Evolutionary conservation across 2,329 filamentous ascomycete species (phyloP).

Genomic region (Trichoderma citrinoviride): DNA sequence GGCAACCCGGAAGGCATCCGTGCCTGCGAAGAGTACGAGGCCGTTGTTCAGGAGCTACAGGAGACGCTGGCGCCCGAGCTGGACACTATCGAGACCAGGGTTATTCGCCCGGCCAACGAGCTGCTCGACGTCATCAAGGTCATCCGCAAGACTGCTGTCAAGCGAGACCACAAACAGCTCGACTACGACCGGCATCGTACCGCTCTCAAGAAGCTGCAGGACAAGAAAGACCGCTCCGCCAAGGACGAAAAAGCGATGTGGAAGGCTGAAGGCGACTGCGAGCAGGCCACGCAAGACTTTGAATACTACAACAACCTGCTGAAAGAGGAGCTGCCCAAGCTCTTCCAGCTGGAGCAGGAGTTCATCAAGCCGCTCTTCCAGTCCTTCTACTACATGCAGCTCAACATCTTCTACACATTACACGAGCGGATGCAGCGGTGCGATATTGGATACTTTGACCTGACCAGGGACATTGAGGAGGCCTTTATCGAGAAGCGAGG

Average conservation of each 20-base stretch:
- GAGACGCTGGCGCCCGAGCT: conserved; percentile 85
- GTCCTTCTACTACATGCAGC: conserved; percentile 99
- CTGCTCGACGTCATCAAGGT: conserved; percentile 92
- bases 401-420: conserved; percentile 98
- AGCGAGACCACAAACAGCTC: conserved; percentile 95
- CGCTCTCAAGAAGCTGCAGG: conserved; percentile 87
- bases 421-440: conserved; percentile 97
- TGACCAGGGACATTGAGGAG: conserved; percentile 85
- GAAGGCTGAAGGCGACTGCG: conserved; percentile 89
- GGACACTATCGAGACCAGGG: conserved; percentile 92
- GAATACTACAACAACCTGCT: conserved; percentile 97
- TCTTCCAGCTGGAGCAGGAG: conserved; percentile 85
- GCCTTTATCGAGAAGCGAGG: conserved; percentile 87
- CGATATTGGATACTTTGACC: conserved; percentile 96
- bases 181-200: conserved; percentile 88
- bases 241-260: conserved; percentile 98
- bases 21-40: conserved; percentile 95
- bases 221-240: conserved; percentile 93
- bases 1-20: conserved; percentile 90
- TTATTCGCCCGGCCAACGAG: conserved; percentile 91
- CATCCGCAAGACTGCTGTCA: conserved; percentile 81
- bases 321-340: conserved; percentile 90
- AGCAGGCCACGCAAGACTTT: conserved; percentile 90
- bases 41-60: conserved; percentile 84
- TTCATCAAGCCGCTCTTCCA: conserved; percentile 98